Evolutionary conservation across 148 eudicot genomes (phyloP).

Genomic region (Polygonum aviculare): DNA sequence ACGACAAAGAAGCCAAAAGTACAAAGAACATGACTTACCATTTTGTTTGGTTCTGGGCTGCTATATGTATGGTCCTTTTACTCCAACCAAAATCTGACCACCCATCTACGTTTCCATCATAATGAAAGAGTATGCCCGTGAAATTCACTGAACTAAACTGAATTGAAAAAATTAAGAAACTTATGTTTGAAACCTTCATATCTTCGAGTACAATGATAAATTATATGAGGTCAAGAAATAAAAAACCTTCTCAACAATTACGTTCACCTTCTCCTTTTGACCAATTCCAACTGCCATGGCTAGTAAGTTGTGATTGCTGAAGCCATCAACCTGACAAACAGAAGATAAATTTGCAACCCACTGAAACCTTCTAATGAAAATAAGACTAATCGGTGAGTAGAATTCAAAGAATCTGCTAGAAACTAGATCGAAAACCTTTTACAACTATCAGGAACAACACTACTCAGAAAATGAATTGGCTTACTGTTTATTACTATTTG

Average conservation of each 20-base stretch:
- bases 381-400: background rate
- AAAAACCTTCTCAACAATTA: constrained; percentile 69
- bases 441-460: background rate
- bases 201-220: background rate
- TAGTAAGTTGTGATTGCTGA: constrained; percentile 48
- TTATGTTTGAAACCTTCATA: background rate
- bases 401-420: background rate
- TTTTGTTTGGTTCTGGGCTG: constrained; percentile 88
- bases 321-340: constrained; percentile 31
- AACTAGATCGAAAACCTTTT: constrained; percentile 37
- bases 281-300: constrained; percentile 89
- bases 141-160: constrained; percentile 93
- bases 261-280: constrained; percentile 73
- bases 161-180: constrained; percentile 23
- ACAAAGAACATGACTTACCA: constrained; percentile 35
- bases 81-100: constrained; percentile 88
- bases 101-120: constrained; percentile 73
- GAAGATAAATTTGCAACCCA: background rate
- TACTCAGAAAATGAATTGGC: background rate
- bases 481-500: background rate
- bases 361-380: background rate
- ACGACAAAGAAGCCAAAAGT: background rate
- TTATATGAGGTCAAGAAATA: background rate
- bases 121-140: constrained; percentile 72
- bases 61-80: no score